Percentiles rank a stretch among this genome's conserved stretches.
Evolutionary conservation across 2,329 filamentous ascomycete genomes (phyloP).

Genomic region (Tolypocladium guangdongense): DNA sequence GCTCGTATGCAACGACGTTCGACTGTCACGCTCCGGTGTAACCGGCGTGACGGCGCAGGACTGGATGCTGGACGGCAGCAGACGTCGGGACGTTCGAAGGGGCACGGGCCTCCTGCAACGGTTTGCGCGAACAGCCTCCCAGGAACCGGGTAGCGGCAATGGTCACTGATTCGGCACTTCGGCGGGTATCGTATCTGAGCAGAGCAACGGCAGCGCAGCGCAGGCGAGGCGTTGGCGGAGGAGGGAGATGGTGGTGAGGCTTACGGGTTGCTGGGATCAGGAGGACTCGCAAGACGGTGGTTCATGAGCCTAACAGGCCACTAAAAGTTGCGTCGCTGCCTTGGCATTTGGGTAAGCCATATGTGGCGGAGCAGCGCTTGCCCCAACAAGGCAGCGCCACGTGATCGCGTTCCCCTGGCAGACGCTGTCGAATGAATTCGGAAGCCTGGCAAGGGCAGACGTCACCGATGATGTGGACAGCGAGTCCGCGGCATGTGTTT

Average conservation of each 20-base stretch:
- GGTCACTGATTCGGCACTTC: neutral
- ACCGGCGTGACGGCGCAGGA: slow-evolving; percentile 2
- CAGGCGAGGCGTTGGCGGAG: slow-evolving; percentile 1
- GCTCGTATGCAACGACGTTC: slow-evolving; percentile 5
- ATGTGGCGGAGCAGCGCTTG: slow-evolving; percentile 3
- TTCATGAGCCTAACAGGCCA: slow-evolving; percentile 19
- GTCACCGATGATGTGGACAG: slow-evolving; percentile 6
- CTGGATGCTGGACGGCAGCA: neutral
- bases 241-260: slow-evolving; percentile 6
- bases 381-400: neutral
- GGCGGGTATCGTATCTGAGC: neutral
- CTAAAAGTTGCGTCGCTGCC: slow-evolving; percentile 10
- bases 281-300: slow-evolving; percentile 20
- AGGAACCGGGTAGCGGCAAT: neutral
- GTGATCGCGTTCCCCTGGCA: neutral
- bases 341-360: slow-evolving; percentile 5
- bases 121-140: neutral
- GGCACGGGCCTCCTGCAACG: neutral
- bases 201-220: neutral
- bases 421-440: neutral
- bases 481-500: neutral
- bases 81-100: neutral
- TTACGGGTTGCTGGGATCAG: slow-evolving; percentile 13
- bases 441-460: slow-evolving; percentile 6
- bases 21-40: neutral